Conservation (phyloP, 1,284 basidiomycete genomes). For the Tylopilus sp. region DNA sequence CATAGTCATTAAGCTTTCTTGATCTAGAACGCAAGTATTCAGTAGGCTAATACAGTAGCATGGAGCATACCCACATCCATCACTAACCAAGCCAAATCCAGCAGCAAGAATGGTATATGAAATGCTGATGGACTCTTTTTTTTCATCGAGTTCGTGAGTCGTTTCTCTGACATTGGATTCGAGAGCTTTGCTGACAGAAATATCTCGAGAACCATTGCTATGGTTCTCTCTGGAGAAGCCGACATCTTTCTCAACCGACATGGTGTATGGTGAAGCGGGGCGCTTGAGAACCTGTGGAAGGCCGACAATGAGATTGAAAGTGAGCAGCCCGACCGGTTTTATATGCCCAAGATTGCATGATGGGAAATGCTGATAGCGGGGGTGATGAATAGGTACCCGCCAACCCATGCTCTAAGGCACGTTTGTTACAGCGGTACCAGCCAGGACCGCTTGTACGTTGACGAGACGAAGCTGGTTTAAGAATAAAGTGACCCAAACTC, state of each 20-base stretch:
- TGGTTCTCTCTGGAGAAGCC: slow-evolving; percentile 17
- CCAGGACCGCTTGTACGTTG: background rate
- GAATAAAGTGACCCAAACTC: background rate
- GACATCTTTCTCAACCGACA: slow-evolving; percentile 40
- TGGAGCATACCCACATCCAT: slow-evolving; percentile 64
- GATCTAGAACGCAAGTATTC: slow-evolving; percentile 54
- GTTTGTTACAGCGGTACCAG: background rate
- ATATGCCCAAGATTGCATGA: background rate
- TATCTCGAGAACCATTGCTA: slow-evolving; percentile 19
- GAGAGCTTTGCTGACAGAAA: slow-evolving; percentile 30
- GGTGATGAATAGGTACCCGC: background rate
- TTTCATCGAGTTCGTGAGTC: slow-evolving; percentile 33
- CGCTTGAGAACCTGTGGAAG: slow-evolving; percentile 5
- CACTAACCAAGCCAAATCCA: slow-evolving; percentile 75
- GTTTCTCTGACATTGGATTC: slow-evolving; percentile 36
- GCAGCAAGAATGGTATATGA: slow-evolving; percentile 73
- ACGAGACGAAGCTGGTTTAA: background rate
- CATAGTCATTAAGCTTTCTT: slow-evolving; percentile 79
- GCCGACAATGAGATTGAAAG: background rate
- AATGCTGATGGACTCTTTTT: slow-evolving; percentile 61
- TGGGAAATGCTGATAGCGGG: background rate
- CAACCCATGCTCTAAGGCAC: background rate
- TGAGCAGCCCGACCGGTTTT: background rate
- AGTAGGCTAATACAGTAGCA: slow-evolving; percentile 1
- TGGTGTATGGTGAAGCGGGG: slow-evolving; percentile 17